Conservation (phyloP, 352 stramenopile genomes). For the Pythium dissimile region DNA sequence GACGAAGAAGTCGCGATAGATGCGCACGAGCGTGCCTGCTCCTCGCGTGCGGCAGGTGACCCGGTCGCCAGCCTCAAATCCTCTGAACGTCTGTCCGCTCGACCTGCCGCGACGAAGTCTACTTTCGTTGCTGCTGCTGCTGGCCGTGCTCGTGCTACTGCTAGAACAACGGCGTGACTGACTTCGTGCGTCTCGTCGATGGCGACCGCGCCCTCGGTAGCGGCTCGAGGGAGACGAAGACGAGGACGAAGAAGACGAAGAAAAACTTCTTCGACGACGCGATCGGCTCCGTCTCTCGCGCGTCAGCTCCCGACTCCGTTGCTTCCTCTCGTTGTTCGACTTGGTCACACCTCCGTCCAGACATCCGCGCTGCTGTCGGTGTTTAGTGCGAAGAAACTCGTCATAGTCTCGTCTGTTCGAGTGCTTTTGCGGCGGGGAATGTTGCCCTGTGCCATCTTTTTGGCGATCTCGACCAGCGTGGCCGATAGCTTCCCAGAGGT, state of each 20-base stretch:
- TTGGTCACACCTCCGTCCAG: no score
- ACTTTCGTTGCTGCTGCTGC: slow-evolving; percentile 4
- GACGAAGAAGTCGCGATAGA: slow-evolving; percentile 69
- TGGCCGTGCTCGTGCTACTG: slow-evolving; percentile 12
- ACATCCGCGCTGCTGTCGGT: neutral
- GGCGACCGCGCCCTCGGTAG: neutral
- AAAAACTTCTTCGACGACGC: neutral
- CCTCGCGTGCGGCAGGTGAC: slow-evolving; percentile 33
- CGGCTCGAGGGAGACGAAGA: slow-evolving; percentile 3
- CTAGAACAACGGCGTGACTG: neutral
- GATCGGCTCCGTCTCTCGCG: neutral
- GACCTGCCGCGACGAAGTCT: neutral
- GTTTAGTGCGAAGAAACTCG: slow-evolving; percentile 25
- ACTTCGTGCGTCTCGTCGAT: neutral
- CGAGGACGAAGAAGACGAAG: slow-evolving; percentile 3
- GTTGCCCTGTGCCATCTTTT: neutral
- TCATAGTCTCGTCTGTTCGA: slow-evolving; percentile 43
- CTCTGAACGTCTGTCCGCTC: slow-evolving; percentile 8
- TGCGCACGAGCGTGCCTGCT: slow-evolving; percentile 49
- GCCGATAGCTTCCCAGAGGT: slow-evolving; percentile 13
- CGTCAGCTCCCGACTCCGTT: neutral
- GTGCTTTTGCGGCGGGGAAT: slow-evolving; percentile 22
- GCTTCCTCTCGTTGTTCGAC: no score
- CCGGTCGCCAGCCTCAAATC: slow-evolving; percentile 53
- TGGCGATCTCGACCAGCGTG: neutral